A percentile compares a stretch with the other conserved stretches of the same genome.
phyloP scores from a whole-genome alignment of 352 stramenopile species.

The Pythium rhizo-oryzae region DNA sequence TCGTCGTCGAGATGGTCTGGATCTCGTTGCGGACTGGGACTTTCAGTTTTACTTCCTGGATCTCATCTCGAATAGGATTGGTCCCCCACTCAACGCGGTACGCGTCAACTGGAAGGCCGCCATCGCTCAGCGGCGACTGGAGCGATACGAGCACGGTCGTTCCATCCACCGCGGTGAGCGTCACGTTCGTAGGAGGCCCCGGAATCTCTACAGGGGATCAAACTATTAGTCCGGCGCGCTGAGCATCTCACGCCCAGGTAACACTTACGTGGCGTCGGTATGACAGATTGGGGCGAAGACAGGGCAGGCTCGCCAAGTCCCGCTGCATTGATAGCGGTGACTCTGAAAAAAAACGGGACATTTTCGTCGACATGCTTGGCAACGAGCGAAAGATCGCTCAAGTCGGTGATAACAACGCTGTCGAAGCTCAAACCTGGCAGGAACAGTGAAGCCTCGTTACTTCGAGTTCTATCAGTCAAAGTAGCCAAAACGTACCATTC shows the following conservation, averaged over 20 bases:
- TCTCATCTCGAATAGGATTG: conserved; percentile 79
- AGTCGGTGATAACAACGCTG: conserved; percentile 86
- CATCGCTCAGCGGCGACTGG: conserved; percentile 77
- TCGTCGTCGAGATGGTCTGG: conserved; percentile 75
- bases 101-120: conserved; percentile 82
- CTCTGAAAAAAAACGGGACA: conserved; percentile 94
- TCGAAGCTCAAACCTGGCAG: conserved; percentile 78
- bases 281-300: conserved; percentile 81
- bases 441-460: neutral
- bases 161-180: conserved; percentile 84
- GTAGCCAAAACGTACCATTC: conserved; percentile 53
- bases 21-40: conserved; percentile 75
- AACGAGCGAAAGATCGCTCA: conserved; percentile 81
- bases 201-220: conserved; percentile 49
- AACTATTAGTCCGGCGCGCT: neutral
- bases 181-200: conserved; percentile 64
- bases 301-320: conserved; percentile 68
- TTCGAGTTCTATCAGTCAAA: neutral
- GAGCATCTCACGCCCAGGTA: too few relatives aligned
- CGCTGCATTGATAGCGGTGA: conserved; percentile 91
- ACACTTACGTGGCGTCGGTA: conserved; percentile 79
- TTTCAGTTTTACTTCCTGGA: conserved; percentile 65
- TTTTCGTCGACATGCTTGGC: conserved; percentile 92
- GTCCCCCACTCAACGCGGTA: conserved; percentile 93
- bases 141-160: conserved; percentile 87